Base-by-base conservation (phyloP, 169 alveolate species). In the Plasmodium coatneyi region DNA sequence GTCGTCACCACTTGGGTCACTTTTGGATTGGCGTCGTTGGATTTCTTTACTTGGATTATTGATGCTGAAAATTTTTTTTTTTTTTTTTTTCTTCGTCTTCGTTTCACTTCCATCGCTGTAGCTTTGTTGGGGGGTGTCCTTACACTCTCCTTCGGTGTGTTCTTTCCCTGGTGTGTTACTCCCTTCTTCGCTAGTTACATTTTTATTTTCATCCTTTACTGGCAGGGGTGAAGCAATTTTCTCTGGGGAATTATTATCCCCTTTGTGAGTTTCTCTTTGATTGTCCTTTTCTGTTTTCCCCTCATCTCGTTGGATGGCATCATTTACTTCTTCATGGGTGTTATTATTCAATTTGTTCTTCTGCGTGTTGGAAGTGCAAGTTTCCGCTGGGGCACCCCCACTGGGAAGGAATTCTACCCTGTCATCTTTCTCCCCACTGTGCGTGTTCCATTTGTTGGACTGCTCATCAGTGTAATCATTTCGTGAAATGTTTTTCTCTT, bases 91-190 rank as follows among this genome's bases (percentile, higher is more conserved):
- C 19, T 66, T 66, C 76, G 1, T 66, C 30, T 66, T 66, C 3
- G 76, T 28, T 28, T 66, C 76, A 66, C 76, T 66, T 66, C n/a
- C 76, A 66, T 66, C 76, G 76, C 76, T 66, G 22, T 19, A 7
- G 76, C n/a, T 25, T 19, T 10, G 30, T 19, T 66, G n/a, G 36
- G 22, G 36, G 76, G 30, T 6, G 16, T 2, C 0, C n/a, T 22
- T 19, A 28, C 36, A 66, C 1, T 66, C n/a, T 25, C 76, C 76
- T 66, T 66, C 41, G 30, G 36, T 22, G 76, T 28, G n/a, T 66
- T 66, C 0, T 25, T 66, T 39, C 39, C 36, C 14, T 66, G 36
- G n/a, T 66, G 76, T 66, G 14, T 28, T 66, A 66, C 76, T 28
- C 76, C 76, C 76, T 66, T 66, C n/a, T 19, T 25, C 39, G 76